Conservation (phyloP, 2,329 filamentous ascomycete species). For the Thielaviopsis euricoi region DNA sequence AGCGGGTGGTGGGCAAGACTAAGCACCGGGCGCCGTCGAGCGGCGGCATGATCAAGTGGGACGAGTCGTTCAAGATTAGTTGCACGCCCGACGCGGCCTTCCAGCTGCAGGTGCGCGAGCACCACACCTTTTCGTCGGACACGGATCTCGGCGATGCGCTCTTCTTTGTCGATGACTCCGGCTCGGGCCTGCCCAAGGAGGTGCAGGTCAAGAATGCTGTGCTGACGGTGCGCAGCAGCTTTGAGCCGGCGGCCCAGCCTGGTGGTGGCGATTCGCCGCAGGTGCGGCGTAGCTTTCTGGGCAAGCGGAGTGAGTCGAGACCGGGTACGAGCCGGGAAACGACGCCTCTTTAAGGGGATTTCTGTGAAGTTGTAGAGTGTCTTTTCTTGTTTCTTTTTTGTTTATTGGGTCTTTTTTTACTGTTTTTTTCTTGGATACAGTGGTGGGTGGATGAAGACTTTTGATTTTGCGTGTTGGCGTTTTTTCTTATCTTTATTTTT, state of each 20-base stretch:
- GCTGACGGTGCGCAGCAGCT: slow-evolving; percentile 59
- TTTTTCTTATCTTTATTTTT: background rate
- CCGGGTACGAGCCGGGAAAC: slow-evolving; percentile 26
- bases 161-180: slow-evolving; percentile 83
- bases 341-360: slow-evolving; percentile 17
- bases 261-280: slow-evolving; percentile 27
- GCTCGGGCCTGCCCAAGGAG: slow-evolving; percentile 50
- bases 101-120: slow-evolving; percentile 70
- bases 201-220: slow-evolving; percentile 57
- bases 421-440: background rate
- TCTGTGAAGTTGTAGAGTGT: background rate
- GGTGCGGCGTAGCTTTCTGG: slow-evolving; percentile 37
- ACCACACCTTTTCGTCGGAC: slow-evolving; percentile 70
- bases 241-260: slow-evolving; percentile 28
- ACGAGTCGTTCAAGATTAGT: slow-evolving; percentile 62
- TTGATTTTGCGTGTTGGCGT: background rate
- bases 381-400: slow-evolving; percentile 2
- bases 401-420: background rate
- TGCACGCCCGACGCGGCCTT: slow-evolving; percentile 76
- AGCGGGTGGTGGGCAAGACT: slow-evolving; percentile 77
- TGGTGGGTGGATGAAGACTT: background rate
- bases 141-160: slow-evolving; percentile 67
- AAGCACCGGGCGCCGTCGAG: slow-evolving; percentile 65
- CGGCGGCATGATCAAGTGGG: slow-evolving; percentile 51
- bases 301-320: slow-evolving; percentile 24